Conservation (phyloP, 1,284 basidiomycete genomes). For the Puccinia novopanici region DNA sequence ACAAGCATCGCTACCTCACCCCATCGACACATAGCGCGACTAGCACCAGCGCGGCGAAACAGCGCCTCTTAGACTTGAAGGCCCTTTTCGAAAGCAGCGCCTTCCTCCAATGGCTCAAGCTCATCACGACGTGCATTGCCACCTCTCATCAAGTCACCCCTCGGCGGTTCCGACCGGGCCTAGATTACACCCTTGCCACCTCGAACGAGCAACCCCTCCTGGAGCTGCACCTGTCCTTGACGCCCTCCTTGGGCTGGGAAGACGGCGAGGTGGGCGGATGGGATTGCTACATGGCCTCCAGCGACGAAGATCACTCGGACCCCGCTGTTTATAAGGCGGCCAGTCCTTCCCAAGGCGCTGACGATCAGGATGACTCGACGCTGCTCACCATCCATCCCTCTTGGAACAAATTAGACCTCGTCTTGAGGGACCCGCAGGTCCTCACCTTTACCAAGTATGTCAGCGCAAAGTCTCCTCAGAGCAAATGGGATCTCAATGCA, state of each 20-base stretch:
- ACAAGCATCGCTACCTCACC: slow-evolving; percentile 84
- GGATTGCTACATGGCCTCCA: slow-evolving; percentile 96
- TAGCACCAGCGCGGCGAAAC: slow-evolving; percentile 56
- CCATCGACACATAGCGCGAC: slow-evolving; percentile 31
- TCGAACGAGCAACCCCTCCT: slow-evolving; percentile 78
- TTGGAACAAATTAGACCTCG: slow-evolving; percentile 86
- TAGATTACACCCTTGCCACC: slow-evolving; percentile 93
- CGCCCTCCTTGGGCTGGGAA: slow-evolving; percentile 75
- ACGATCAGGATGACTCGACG: slow-evolving; percentile 75
- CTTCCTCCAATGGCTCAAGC: slow-evolving; percentile 85
- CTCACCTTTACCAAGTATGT: slow-evolving; percentile 61
- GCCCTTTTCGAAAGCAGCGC: slow-evolving; percentile 77
- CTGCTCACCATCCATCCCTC: slow-evolving; percentile 84
- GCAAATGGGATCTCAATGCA: slow-evolving; percentile 51
- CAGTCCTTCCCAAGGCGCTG: slow-evolving; percentile 59
- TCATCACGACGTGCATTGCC: slow-evolving; percentile 76
- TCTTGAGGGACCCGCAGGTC: slow-evolving; percentile 87
- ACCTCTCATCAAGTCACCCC: slow-evolving; percentile 74
- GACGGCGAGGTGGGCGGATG: slow-evolving; percentile 85
- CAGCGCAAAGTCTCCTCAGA: slow-evolving; percentile 37
- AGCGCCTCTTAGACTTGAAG: slow-evolving; percentile 67
- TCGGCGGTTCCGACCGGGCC: slow-evolving; percentile 82
- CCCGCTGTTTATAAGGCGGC: slow-evolving; percentile 83
- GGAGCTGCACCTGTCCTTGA: slow-evolving; percentile 86
- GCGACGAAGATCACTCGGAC: slow-evolving; percentile 82